Base-by-base conservation (phyloP, 2,329 filamentous ascomycete genomes). In the Aureobasidium sp. region DNA sequence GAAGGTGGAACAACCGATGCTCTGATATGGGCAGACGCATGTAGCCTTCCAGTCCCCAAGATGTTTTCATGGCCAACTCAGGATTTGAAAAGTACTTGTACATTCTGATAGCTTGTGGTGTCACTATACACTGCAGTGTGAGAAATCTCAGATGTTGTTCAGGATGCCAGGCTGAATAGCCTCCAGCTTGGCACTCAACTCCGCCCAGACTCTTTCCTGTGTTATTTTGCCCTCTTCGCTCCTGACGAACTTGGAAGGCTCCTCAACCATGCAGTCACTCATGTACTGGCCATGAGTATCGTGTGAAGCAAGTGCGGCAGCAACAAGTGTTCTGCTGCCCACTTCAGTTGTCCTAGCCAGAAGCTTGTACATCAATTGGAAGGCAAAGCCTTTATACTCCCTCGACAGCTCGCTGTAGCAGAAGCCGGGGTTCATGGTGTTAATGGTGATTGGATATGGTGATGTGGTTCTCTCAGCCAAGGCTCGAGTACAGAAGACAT, bases 341-440 rank as follows among this genome's bases (percentile, higher is more conserved):
- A 74, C 72, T 62, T 78, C 76, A 0, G 73, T 76, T 1, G 69
- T 72, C 1, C 76, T 66, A 4, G 71, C 75, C 15, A 73, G 63
- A 39, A 72, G 30, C 32, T 68, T 63, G 42, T 64, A 62, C 62
- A 68, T 64, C 6, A 67, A 9, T 42, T 67, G 50, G 29, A 78
- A 37, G 25, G 10, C 55, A 25, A 58, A 25, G 2, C 53, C 47
- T 74, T 61, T 50, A 1, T 34, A 16, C 44, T 81, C 75, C 1
- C 79, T 72, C 1, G 61, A 65, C 1, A 83, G 69, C 15, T 74
- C 71, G 0, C 78, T 78, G 44, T 81, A 73, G 67, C 82, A 84
- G 34, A 80, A 71, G 1, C 82, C 82, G 0, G 83, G 82, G 61
- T 81, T 82, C 25, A 81, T 63, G 63, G 74, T 73, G 66, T 83